Conservation (phyloP, 371 early-diverging fungal species). For the Dipsacomyces acuminosporus region DNA sequence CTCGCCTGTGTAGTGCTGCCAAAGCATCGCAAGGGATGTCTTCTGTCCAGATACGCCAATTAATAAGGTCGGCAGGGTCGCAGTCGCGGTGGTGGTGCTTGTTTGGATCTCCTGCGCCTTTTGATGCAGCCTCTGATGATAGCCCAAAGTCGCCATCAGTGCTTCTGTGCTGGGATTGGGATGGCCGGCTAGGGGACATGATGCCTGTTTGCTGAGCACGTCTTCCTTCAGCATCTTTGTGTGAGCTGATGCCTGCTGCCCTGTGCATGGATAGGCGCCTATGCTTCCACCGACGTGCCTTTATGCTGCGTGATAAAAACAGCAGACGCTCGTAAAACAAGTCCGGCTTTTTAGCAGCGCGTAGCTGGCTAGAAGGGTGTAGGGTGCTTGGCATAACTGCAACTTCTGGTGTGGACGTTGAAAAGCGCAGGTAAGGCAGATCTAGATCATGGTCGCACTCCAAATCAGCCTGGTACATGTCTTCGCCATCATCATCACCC, state of each 20-base stretch:
- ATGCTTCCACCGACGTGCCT: conserved; percentile 18
- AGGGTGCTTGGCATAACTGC: conserved; percentile 10
- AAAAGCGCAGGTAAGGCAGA: background rate
- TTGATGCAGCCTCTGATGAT: too few relatives aligned
- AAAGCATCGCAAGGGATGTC: background rate
- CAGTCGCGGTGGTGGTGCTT: too few relatives aligned
- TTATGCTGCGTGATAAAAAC: conserved; percentile 18
- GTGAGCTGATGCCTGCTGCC: too few relatives aligned
- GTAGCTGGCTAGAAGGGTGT: conserved; percentile 5
- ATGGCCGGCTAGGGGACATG: too few relatives aligned
- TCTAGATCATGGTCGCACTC: background rate
- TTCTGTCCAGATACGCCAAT: conserved; percentile 30
- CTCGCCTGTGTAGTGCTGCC: conserved; percentile 9
- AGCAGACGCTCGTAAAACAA: conserved; percentile 30
- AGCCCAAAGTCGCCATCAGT: too few relatives aligned
- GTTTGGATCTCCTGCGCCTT: too few relatives aligned
- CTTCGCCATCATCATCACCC: conserved; percentile 2
- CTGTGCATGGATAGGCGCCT: too few relatives aligned
- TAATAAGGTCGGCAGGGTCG: background rate
- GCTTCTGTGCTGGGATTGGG: background rate
- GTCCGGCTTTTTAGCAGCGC: conserved; percentile 16
- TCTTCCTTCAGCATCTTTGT: too few relatives aligned
- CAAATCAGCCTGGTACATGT: background rate
- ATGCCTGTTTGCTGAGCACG: too few relatives aligned
- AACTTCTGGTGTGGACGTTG: conserved; percentile 26